A percentile compares a stretch with the other conserved stretches of the same genome.
These are phyloP conservation scores for Daldinia concentrica DNA, from an alignment of 495 filamentous ascomycete genomes.

Conservation along the genomic window DNA sequence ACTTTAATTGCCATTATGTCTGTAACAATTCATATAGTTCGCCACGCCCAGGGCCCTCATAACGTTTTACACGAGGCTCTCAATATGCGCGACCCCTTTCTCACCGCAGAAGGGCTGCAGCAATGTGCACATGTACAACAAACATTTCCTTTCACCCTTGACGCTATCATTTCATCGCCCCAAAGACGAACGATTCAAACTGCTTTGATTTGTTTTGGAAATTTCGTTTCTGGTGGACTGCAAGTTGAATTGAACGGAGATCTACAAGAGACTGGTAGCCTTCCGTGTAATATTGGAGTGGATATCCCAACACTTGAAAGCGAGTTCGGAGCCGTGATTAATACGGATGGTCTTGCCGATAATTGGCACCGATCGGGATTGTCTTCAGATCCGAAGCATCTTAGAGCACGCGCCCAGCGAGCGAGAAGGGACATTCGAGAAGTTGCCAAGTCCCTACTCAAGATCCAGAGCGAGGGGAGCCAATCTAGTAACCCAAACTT, in stretches of 20 bases:
- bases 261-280: slow-evolving; percentile 76
- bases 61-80: slow-evolving; percentile 58
- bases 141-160: slow-evolving; percentile 65
- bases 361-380: not conserved
- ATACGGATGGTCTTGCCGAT: not conserved
- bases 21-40: slow-evolving; percentile 56
- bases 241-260: slow-evolving; percentile 64
- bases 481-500: not conserved
- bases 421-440: not conserved
- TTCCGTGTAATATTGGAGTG: slow-evolving; percentile 80
- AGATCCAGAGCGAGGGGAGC: not conserved
- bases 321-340: slow-evolving; percentile 70
- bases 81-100: slow-evolving; percentile 73
- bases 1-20: slow-evolving; percentile 38
- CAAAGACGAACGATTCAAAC: slow-evolving; percentile 84
- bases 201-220: slow-evolving; percentile 71
- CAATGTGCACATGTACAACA: slow-evolving; percentile 72
- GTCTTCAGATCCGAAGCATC: not conserved
- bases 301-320: slow-evolving; percentile 54
- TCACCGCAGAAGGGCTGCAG: slow-evolving; percentile 75
- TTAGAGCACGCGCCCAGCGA: not conserved
- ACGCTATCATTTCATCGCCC: slow-evolving; percentile 78
- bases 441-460: not conserved
- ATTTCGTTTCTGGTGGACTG: slow-evolving; percentile 42
- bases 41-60: slow-evolving; percentile 72